Evolutionary conservation across 306 rosid genomes (phyloP).

Genomic region (Sphenostylis stenocarpa): DNA sequence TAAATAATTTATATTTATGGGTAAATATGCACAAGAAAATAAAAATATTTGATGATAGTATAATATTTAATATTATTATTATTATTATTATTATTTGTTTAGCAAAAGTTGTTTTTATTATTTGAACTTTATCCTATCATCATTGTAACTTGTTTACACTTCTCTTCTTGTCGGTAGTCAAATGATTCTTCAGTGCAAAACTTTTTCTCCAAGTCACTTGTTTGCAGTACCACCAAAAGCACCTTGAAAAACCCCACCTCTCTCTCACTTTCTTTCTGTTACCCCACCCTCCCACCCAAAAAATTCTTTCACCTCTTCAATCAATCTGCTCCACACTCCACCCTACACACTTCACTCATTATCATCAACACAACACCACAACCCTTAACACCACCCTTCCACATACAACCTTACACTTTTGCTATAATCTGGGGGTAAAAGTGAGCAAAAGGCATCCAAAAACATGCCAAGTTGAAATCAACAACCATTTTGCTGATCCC

Average conservation of each 20-base stretch:
- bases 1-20: no score
- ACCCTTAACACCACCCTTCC: background rate
- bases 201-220: no score
- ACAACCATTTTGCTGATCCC: background rate
- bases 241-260: background rate
- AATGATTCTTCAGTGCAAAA: no score
- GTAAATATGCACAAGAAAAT: no score
- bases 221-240: constrained; percentile 29
- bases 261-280: constrained; percentile 12
- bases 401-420: background rate
- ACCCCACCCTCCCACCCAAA: constrained; percentile 18
- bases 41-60: no score
- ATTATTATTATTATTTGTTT: no score
- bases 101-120: no score
- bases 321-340: background rate
- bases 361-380: background rate
- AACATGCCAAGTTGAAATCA: background rate
- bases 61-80: no score
- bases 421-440: background rate
- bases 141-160: no score
- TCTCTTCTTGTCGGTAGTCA: no score
- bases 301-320: background rate
- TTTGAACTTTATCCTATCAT: no score
- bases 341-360: background rate
- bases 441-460: background rate